Percentiles rank a stretch among this genome's conserved stretches.
Conservation (phyloP, 805 yeast species). For the Wickerhamomyces canadensis region DNA sequence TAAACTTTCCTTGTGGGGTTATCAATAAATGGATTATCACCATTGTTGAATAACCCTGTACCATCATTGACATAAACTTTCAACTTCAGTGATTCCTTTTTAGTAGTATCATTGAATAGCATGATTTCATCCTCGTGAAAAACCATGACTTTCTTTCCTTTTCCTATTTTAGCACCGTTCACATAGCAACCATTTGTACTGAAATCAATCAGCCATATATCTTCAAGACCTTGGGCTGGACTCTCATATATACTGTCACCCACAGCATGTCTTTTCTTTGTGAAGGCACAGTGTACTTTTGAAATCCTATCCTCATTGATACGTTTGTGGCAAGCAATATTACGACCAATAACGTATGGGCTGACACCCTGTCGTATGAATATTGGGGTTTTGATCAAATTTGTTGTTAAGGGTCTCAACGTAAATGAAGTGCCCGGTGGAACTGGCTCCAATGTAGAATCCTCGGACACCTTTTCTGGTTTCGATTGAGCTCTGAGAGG, state of each 20-base stretch:
- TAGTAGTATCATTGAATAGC: constrained; percentile 55
- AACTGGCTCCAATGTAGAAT: constrained; percentile 16
- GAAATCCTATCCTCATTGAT: constrained; percentile 76
- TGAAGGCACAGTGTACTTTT: constrained; percentile 71
- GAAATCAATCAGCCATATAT: constrained; percentile 73
- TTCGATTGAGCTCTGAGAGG: constrained; percentile 2
- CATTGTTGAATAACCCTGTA: constrained; percentile 59
- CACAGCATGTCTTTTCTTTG: constrained; percentile 58
- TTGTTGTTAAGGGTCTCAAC: constrained; percentile 44
- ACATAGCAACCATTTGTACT: constrained; percentile 78
- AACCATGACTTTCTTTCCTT: constrained; percentile 55
- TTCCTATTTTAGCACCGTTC: constrained; percentile 53
- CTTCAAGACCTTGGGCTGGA: constrained; percentile 70
- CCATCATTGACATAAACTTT: constrained; percentile 47
- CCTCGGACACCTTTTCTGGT: constrained; percentile 11
- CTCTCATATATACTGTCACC: constrained; percentile 54
- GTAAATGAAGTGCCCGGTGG: constrained; percentile 63
- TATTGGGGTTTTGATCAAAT: constrained; percentile 42
- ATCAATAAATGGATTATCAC: constrained; percentile 19
- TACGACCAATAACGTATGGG: constrained; percentile 71
- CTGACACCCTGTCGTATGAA: constrained; percentile 62
- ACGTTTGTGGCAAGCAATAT: constrained; percentile 51
- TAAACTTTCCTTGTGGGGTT: constrained; percentile 1
- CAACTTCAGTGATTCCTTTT: constrained; percentile 49
- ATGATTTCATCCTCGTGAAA: constrained; percentile 62